phyloP scores from a whole-genome alignment of 2,329 filamentous ascomycete species.

The Colletotrichum navitas region DNA sequence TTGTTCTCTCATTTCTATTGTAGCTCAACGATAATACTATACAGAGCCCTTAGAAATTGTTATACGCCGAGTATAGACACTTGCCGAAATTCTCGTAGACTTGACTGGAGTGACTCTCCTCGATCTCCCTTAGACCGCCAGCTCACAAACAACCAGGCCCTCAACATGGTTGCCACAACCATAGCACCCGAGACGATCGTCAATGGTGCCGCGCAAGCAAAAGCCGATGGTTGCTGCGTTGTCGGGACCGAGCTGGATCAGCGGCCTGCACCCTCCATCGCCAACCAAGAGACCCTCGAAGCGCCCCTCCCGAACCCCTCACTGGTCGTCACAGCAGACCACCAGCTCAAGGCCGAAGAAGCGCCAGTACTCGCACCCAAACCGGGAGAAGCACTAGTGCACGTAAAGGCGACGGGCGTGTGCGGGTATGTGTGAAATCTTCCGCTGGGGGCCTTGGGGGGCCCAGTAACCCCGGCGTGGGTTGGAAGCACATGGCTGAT shows the following conservation, averaged over 20 bases:
- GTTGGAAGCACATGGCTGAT: constrained; percentile 2
- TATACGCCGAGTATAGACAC: background rate
- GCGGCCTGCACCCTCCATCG: background rate
- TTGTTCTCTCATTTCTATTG: background rate
- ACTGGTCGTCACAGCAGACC: constrained; percentile 71
- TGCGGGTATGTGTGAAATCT: constrained; percentile 69
- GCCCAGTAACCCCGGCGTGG: background rate
- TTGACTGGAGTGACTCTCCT: too few species aligned
- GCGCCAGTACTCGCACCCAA: constrained; percentile 68
- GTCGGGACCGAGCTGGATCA: constrained; percentile 23
- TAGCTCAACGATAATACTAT: background rate
- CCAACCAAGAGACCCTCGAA: constrained; percentile 41
- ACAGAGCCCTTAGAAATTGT: background rate
- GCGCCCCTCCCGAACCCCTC: constrained; percentile 63
- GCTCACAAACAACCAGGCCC: background rate
- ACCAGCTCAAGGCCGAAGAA: constrained; percentile 67
- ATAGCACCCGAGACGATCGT: constrained; percentile 15
- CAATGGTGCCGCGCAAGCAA: constrained; percentile 18
- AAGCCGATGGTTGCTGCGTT: constrained; percentile 22
- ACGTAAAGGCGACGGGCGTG: constrained; percentile 73
- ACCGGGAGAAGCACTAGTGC: constrained; percentile 68
- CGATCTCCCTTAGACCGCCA: background rate
- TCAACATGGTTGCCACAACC: constrained; percentile 24
- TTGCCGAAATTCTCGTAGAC: too few species aligned
- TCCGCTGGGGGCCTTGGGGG: too few species aligned